Base-by-base conservation (phyloP, 129 eudicot species). In the Pittosporum tobira region DNA sequence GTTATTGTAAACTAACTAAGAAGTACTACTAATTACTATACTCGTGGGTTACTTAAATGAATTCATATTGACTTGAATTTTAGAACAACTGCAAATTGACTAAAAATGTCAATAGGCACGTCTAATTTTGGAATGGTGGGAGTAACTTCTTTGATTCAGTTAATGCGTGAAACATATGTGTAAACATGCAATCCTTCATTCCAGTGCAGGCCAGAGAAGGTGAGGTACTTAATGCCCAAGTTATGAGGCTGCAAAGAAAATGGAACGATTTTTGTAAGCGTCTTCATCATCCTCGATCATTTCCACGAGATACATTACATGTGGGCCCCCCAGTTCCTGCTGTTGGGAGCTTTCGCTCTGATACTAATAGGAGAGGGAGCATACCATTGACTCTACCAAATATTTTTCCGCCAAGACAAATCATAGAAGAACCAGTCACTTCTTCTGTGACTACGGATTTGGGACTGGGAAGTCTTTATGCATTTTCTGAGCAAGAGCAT, bases 161-260 rank as follows among this genome's bases (percentile, higher is more conserved):
- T 65, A 51, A 45, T 55, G 49, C 11, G 15, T 66, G 55, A 56
- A 42, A 63, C 55, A 48, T 54, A 66, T 58, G 42, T 54, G 54
- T 69, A 53, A 73, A 57, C 77, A 62, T 44, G 50, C 59, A 3
- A 38, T 59, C 77, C 59, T 61, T 73, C 63, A 70, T 73, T 74
- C 56, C 87, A 75, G 79, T 77, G 94, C 95, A 89, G 97, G 89
- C 83, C 73, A 72, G 62, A 67, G 88, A 87, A 64, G 83, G 65
- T 51, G 76, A 71, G 12, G 56, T 79, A 25, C 40, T 75, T 23
- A 71, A 75, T 61, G 90, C 80, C 28, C 80, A 48, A 56, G 42
- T 91, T 27, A 22, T 29, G 62, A 83, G 73, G 1, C 74, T 83
- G 23, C 81, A 87, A 50, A 87, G 75, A 70, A 91, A 91, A 74